phyloP scores from a whole-genome alignment of 2,329 filamentous ascomycete genomes.

The Furcasterigmium furcatum region DNA sequence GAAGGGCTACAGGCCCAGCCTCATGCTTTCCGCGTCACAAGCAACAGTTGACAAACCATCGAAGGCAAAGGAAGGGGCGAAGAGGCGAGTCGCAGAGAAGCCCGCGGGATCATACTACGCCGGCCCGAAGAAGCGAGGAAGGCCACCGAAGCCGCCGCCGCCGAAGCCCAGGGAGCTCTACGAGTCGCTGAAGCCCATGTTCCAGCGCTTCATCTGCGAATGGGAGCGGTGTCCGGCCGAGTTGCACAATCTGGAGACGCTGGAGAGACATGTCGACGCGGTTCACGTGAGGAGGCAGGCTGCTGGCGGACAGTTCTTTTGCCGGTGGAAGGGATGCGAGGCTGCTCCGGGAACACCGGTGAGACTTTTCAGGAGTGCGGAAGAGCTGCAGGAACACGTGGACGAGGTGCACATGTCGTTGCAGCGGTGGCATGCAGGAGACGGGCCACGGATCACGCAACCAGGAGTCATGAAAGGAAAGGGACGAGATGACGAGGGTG shows the following conservation, averaged over 20 bases:
- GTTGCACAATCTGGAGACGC: slow-evolving; percentile 59
- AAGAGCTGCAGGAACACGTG: slow-evolving; percentile 45
- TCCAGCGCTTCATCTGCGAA: slow-evolving; percentile 54
- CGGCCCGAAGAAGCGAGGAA: slow-evolving; percentile 32
- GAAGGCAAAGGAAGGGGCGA: slow-evolving; percentile 11
- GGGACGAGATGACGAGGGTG: slow-evolving; percentile 9
- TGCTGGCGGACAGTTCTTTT: slow-evolving; percentile 15
- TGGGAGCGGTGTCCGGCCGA: slow-evolving; percentile 58
- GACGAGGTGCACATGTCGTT: slow-evolving; percentile 50
- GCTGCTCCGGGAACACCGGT: not conserved
- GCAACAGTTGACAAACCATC: slow-evolving; percentile 7
- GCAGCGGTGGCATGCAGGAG: slow-evolving; percentile 56
- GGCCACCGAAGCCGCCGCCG: slow-evolving; percentile 34
- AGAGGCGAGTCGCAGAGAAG: slow-evolving; percentile 20
- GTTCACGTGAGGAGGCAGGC: slow-evolving; percentile 37
- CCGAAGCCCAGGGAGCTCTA: slow-evolving; percentile 39
- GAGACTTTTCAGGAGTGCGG: slow-evolving; percentile 5
- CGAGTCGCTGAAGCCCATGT: slow-evolving; percentile 35
- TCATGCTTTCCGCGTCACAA: too few relatives aligned
- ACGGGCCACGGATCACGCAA: slow-evolving; percentile 38
- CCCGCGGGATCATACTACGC: slow-evolving; percentile 5
- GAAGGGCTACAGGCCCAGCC: slow-evolving; percentile 39
- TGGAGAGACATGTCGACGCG: slow-evolving; percentile 48
- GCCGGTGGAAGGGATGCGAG: slow-evolving; percentile 39
- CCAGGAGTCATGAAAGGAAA: too few relatives aligned